These are phyloP conservation scores for Dipodascus geniculatus DNA, from an alignment of 805 yeast species.

Conservation along the genomic window DNA sequence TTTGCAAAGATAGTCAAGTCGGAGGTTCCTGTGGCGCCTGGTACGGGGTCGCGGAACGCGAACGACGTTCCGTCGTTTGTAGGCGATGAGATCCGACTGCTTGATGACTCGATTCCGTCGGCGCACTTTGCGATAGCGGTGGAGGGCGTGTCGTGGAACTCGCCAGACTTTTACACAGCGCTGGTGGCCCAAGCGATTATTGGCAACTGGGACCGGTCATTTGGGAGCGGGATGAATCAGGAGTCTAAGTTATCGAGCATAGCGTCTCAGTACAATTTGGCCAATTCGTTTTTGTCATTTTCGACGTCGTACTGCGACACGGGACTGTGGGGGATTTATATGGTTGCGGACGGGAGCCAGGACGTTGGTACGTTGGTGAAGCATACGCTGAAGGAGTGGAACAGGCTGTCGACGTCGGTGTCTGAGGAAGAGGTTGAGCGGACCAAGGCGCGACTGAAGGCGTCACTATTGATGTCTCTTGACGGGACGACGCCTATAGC, in stretches of 20 bases:
- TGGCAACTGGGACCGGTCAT: slow-evolving; percentile 94
- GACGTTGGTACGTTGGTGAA: slow-evolving; percentile 57
- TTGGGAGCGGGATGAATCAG: slow-evolving; percentile 71
- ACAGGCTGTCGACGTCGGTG: slow-evolving; percentile 69
- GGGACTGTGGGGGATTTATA: slow-evolving; percentile 94
- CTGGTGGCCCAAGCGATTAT: slow-evolving; percentile 92
- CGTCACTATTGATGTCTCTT: slow-evolving; percentile 74
- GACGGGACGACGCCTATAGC: slow-evolving; percentile 96
- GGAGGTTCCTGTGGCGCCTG: slow-evolving; percentile 50
- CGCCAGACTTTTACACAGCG: slow-evolving; percentile 90
- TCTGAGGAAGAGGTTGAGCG: slow-evolving; percentile 81
- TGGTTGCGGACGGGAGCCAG: slow-evolving; percentile 67
- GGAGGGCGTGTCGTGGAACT: slow-evolving; percentile 98
- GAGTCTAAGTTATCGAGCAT: slow-evolving; percentile 73
- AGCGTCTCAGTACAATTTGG: slow-evolving; percentile 52
- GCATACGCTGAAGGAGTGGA: slow-evolving; percentile 81
- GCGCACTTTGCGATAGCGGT: slow-evolving; percentile 89
- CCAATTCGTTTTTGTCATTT: slow-evolving; percentile 93
- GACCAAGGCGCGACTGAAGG: slow-evolving; percentile 90
- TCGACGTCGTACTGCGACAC: slow-evolving; percentile 96
- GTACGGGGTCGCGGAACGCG: slow-evolving; percentile 50
- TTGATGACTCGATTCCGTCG: slow-evolving; percentile 71
- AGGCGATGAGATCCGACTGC: slow-evolving; percentile 77
- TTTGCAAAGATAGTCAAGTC: slow-evolving; percentile 44
- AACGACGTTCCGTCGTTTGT: slow-evolving; percentile 63